Evolutionary conservation across 306 rosid species (phyloP).

Genomic region (Trichosanthes truncata): DNA sequence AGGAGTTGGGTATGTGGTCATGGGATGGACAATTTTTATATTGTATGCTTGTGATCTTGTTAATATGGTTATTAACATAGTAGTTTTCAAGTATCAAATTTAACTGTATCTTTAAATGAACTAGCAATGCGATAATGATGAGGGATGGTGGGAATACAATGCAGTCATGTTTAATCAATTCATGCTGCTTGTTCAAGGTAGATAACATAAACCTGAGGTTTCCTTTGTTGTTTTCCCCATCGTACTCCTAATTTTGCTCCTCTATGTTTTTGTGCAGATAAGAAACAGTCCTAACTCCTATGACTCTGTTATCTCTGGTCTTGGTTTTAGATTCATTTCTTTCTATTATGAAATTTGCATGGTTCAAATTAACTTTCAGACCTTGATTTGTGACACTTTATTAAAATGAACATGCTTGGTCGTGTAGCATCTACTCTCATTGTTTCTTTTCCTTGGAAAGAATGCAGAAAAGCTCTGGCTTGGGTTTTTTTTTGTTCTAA

Average conservation of each 20-base stretch:
- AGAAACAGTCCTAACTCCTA: conserved; percentile 17
- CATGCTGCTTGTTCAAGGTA: conserved; percentile 91
- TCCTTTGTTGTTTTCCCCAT: conserved; percentile 45
- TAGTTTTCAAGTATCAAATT: conserved; percentile 53
- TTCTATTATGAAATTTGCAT: conserved; percentile 10
- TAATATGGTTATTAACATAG: conserved; percentile 32
- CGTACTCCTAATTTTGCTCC: conserved; percentile 25
- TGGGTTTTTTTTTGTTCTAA: neutral
- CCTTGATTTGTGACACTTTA: neutral
- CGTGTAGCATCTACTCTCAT: neutral
- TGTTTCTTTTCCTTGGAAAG: neutral
- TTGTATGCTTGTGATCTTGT: conserved; percentile 33
- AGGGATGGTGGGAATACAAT: conserved; percentile 97
- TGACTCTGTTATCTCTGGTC: conserved; percentile 13
- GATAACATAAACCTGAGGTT: conserved; percentile 68
- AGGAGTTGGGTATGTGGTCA: conserved; percentile 94
- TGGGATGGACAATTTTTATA: conserved; percentile 12
- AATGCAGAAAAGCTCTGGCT: neutral
- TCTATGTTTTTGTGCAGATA: conserved; percentile 16
- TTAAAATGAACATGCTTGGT: neutral
- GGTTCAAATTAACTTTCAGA: neutral
- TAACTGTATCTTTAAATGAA: conserved; percentile 96
- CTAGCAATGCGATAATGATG: conserved; percentile 98
- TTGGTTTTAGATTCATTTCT: conserved; percentile 21
- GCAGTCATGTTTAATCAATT: conserved; percentile 98